phyloP scores from a whole-genome alignment of 306 rosid species.

The Abrus pulchellus region DNA sequence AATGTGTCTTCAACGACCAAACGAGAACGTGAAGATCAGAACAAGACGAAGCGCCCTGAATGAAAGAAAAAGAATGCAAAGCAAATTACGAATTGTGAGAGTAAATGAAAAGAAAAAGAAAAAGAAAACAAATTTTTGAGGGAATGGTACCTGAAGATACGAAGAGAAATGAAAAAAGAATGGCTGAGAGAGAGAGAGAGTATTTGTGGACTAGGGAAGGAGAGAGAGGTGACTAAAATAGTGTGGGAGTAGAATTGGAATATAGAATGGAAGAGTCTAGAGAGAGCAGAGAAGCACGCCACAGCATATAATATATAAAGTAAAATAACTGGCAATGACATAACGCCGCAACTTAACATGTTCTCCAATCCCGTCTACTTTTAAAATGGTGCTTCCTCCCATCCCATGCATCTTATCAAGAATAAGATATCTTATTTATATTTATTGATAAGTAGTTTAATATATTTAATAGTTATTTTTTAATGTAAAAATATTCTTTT shows the following conservation, averaged over 20 bases:
- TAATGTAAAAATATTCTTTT: no score
- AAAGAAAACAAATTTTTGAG: no score
- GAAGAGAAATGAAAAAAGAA: not conserved
- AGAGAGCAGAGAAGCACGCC: not conserved
- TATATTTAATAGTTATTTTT: no score
- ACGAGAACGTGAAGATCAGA: constrained; percentile 41
- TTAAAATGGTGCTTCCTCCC: no score
- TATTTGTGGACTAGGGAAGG: not conserved
- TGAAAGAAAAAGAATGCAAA: not conserved
- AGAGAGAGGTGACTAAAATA: not conserved
- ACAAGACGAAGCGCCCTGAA: constrained; percentile 32
- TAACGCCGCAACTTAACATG: not conserved
- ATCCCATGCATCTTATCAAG: no score
- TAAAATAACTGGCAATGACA: not conserved
- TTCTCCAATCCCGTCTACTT: no score
- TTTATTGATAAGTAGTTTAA: no score
- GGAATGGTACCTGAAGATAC: not conserved
- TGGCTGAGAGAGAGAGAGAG: not conserved
- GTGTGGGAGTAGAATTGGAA: not conserved
- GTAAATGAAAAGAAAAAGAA: not conserved
- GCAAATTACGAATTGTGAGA: not conserved
- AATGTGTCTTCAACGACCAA: constrained; percentile 33
- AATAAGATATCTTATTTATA: no score
- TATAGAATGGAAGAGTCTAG: constrained; percentile 43
- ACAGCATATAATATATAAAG: not conserved